Base-by-base conservation (phyloP, 192 early-diverging fungal species). In the Nowakowskiella sp. region DNA sequence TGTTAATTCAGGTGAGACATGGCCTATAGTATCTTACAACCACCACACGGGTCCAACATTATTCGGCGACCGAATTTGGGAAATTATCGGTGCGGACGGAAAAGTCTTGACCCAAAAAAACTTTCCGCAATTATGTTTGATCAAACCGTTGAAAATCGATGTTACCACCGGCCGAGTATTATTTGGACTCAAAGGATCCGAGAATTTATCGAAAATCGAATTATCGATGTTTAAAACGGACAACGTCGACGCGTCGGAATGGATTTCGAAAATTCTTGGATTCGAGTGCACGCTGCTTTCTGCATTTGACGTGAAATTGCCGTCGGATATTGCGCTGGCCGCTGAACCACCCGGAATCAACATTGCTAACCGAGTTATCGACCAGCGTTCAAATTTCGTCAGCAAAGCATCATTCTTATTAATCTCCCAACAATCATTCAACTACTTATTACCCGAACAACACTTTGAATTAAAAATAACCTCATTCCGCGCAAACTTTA, bases 331-430 rank as follows among this genome's bases (percentile, higher is more conserved):
- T n/a, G n/a, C n/a, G n/a, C n/a, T n/a, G n/a, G n/a, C n/a, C n/a
- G n/a, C n/a, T n/a, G n/a, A n/a, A n/a, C n/a, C n/a, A n/a, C n/a
- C n/a, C n/a, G n/a, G n/a, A n/a, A n/a, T 50, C 62, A 2, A 53
- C 25, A n/a, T 39, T 6, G 7, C 56, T 52, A 1, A 50, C 60
- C 6, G 59, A 61, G 7, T 59, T 78, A 19, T 70, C 80, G 7
- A 76, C n/a, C n/a, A n/a, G n/a, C n/a, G n/a, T n/a, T n/a, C n/a
- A n/a, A n/a, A n/a, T n/a, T n/a, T 91, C 49, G 82, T 83, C 31
- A 91, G 88, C 53, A 73, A 84, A 49, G 76, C 85, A 21, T 85
- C 80, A 27, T 84, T 85, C 54, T 65, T 90, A 25, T 34, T 89
- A 53, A 75, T 88, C 23, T 76, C 81, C 8, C 58, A 19, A 62